phyloP scores from a whole-genome alignment of 2,329 filamentous ascomycete species.

The Fulvia fulva region DNA sequence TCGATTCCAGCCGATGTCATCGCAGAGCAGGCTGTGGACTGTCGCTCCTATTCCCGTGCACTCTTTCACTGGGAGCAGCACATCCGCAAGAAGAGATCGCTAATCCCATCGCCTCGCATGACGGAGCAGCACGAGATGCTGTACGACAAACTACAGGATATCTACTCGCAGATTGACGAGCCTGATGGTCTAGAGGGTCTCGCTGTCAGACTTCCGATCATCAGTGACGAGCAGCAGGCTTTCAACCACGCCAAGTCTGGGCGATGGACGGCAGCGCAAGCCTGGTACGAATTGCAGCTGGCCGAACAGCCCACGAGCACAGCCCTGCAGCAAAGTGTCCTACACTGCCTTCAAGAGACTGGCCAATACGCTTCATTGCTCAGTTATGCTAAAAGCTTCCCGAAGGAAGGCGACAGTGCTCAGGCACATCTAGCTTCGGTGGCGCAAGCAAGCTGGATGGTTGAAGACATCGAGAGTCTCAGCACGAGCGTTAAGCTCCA shows the following conservation, averaged over 20 bases:
- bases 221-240: slow-evolving; percentile 92
- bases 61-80: slow-evolving; percentile 94
- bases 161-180: slow-evolving; percentile 96
- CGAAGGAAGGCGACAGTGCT: slow-evolving; percentile 7
- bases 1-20: slow-evolving; percentile 67
- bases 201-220: slow-evolving; percentile 74
- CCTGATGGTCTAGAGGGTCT: slow-evolving; percentile 95
- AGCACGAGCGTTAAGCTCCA: slow-evolving; percentile 51
- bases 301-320: slow-evolving; percentile 71
- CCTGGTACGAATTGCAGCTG: slow-evolving; percentile 92
- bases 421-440: slow-evolving; percentile 63
- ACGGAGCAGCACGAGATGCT: slow-evolving; percentile 47
- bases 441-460: slow-evolving; percentile 88
- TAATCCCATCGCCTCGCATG: slow-evolving; percentile 39
- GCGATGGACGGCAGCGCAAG: slow-evolving; percentile 89
- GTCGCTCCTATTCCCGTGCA: slow-evolving; percentile 85
- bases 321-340: slow-evolving; percentile 75
- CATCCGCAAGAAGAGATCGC: slow-evolving; percentile 54
- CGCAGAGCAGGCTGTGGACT: slow-evolving; percentile 83
- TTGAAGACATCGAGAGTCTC: slow-evolving; percentile 73
- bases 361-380: slow-evolving; percentile 74
- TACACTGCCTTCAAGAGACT: slow-evolving; percentile 89
- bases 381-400: slow-evolving; percentile 78
- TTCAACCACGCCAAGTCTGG: slow-evolving; percentile 90
- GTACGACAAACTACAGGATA: slow-evolving; percentile 70